These are phyloP conservation scores for Calonectria fujianensis DNA, from an alignment of 2,329 filamentous ascomycete species.

Conservation along the genomic window DNA sequence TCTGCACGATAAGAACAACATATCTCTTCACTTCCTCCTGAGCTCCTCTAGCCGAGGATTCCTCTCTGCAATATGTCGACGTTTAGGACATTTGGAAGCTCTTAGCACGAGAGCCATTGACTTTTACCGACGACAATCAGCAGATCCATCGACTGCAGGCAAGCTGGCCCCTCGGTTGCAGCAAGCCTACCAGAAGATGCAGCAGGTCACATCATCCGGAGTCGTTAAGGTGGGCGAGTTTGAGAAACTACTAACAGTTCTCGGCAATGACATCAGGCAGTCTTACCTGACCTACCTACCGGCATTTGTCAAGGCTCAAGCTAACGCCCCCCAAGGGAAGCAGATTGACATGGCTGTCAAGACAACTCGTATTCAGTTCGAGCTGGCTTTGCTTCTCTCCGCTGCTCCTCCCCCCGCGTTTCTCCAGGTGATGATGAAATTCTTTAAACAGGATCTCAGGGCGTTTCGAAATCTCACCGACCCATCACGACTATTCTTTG, in stretches of 20 bases:
- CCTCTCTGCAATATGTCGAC: constrained; percentile 80
- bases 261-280: constrained; percentile 70
- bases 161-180: constrained; percentile 71
- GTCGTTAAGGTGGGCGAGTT: constrained; percentile 77
- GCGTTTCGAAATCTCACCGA: constrained; percentile 77
- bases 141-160: constrained; percentile 62
- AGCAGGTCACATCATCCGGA: constrained; percentile 68
- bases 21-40: constrained; percentile 79
- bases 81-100: constrained; percentile 74
- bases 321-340: constrained; percentile 65
- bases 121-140: constrained; percentile 69
- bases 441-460: constrained; percentile 76
- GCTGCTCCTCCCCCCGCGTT: constrained; percentile 68
- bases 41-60: constrained; percentile 85
- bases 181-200: constrained; percentile 73
- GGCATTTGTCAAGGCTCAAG: constrained; percentile 67
- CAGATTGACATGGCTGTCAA: constrained; percentile 67
- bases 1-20: constrained; percentile 72
- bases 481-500: constrained; percentile 81
- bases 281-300: constrained; percentile 69
- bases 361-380: constrained; percentile 68
- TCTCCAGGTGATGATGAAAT: constrained; percentile 76
- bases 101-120: constrained; percentile 69
- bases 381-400: constrained; percentile 72
- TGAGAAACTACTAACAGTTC: constrained; percentile 74